Evolutionary conservation across 768 basidiomycete genomes (phyloP), one percentile per base, ranked within the genome.

Genomic region (Leccinum rimulosum): DNA sequence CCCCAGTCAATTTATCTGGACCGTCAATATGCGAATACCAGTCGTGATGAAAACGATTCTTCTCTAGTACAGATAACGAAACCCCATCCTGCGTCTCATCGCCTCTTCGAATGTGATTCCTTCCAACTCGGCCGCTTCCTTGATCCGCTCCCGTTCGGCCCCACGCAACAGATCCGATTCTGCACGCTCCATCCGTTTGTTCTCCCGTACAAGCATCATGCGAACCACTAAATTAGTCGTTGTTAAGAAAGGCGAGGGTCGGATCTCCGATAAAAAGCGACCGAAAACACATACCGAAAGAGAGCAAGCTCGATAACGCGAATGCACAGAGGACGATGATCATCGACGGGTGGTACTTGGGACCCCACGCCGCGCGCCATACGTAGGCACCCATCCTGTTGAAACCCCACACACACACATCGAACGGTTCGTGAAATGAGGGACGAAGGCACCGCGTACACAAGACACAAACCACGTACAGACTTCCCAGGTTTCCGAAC

Each of bases 301-400:
- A 66, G 17, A 80, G 69, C 1, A 67, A 48, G 3, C 70, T 66
- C 31, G 71, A 63, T 19, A 78, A 56, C 3, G 61, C 65, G 14
- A 81, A 64, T 14, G 72, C 63, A 12, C 67, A 70, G 25, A 79
- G 61, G 10, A 73, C 74, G 51, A 88, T 84, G 43, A 76, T 74
- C 83, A 87, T 84, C 1, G 84, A 84, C 36, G 75, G 84, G 50
- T 84, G 84, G 64, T 87, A 88, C 59, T 77, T 64, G 1, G 86
- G 86, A 8, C 84, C 76, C 85, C 86, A 88, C 17, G 67, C 65
- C 3, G 81, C 65, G 62, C 82, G 82, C 86, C 86, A 88, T 0
- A 80, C 77, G 64, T 81, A 87, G 0, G 84, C 84, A 3, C 83
- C 82, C 64, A 84, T 82, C 4, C 85, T 87, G 51, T 22, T 49